Percentiles rank a stretch among this genome's conserved stretches.
Conservation (phyloP, 192 early-diverging fungal species). For the Coemansia guatemalensis region DNA sequence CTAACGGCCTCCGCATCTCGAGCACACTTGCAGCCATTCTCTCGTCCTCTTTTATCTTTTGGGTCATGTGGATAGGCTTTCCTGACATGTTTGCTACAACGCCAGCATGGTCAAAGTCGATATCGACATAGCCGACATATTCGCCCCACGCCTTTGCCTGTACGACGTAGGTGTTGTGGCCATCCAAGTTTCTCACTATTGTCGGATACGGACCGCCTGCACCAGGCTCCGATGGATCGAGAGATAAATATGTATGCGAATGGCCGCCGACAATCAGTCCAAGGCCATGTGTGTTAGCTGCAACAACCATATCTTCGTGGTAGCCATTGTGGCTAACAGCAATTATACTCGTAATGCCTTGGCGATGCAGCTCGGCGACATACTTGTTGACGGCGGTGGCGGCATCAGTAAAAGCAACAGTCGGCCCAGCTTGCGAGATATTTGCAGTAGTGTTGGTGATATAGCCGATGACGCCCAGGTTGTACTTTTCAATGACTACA, state of each 20-base stretch:
- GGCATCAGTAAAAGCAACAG: slow-evolving; percentile 59
- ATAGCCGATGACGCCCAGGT: slow-evolving; percentile 65
- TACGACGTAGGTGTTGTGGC: slow-evolving; percentile 63
- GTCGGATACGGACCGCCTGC: slow-evolving; percentile 68
- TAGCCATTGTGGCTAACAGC: slow-evolving; percentile 74
- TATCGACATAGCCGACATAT: slow-evolving; percentile 62
- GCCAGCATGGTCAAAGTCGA: slow-evolving; percentile 57
- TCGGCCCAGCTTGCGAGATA: slow-evolving; percentile 57
- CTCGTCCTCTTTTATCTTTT: slow-evolving; percentile 53
- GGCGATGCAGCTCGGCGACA: slow-evolving; percentile 59
- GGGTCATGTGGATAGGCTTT: slow-evolving; percentile 60
- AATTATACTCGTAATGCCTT: slow-evolving; percentile 67
- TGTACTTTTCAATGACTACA: slow-evolving; percentile 62
- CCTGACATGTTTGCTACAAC: slow-evolving; percentile 55
- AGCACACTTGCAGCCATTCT: slow-evolving; percentile 45
- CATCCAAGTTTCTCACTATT: slow-evolving; percentile 58
- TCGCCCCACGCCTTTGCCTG: slow-evolving; percentile 67
- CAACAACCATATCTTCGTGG: slow-evolving; percentile 65
- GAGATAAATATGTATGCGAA: slow-evolving; percentile 66
- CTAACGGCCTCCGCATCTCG: slow-evolving; percentile 60
- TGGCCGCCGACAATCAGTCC: slow-evolving; percentile 72
- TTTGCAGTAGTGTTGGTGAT: slow-evolving; percentile 60
- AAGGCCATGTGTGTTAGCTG: slow-evolving; percentile 59
- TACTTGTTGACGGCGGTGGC: slow-evolving; percentile 61
- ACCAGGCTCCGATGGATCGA: slow-evolving; percentile 51